Evolutionary conservation across 345 rosid genomes (phyloP).

Genomic region (Ceriops tagal): DNA sequence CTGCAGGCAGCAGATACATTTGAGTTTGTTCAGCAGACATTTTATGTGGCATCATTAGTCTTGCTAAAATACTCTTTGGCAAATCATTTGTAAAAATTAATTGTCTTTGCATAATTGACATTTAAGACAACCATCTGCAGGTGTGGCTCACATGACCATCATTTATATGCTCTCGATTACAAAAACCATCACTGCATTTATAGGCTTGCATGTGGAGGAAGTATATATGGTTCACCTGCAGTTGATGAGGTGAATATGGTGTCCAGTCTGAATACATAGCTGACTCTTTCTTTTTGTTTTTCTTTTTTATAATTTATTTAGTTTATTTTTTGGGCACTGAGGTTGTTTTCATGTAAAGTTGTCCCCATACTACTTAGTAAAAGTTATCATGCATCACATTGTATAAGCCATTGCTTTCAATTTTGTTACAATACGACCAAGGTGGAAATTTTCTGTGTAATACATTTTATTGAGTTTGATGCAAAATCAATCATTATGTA

Average conservation of each 20-base stretch:
- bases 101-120: not conserved
- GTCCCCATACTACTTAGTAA: too few species aligned
- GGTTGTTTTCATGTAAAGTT: too few species aligned
- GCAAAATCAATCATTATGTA: slow-evolving; percentile 27
- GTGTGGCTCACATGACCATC: slow-evolving; percentile 94
- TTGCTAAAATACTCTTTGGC: not conserved
- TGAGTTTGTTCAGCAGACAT: not conserved
- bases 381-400: not conserved
- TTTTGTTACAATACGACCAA: not conserved
- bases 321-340: too few species aligned
- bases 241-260: slow-evolving; percentile 64
- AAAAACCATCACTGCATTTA: slow-evolving; percentile 56
- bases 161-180: slow-evolving; percentile 85
- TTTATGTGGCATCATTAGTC: not conserved
- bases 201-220: slow-evolving; percentile 78
- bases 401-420: not conserved
- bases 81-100: not conserved
- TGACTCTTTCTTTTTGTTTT: too few species aligned
- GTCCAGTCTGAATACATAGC: too few species aligned
- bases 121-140: slow-evolving; percentile 31
- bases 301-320: too few species aligned
- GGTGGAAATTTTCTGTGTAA: not conserved
- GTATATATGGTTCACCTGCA: slow-evolving; percentile 86
- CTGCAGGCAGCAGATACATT: not conserved
- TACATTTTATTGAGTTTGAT: not conserved